Percentiles rank a stretch among this genome's conserved stretches.
phyloP scores from a whole-genome alignment of 2,329 filamentous ascomycete genomes.

The Furcasterigmium sp. region DNA sequence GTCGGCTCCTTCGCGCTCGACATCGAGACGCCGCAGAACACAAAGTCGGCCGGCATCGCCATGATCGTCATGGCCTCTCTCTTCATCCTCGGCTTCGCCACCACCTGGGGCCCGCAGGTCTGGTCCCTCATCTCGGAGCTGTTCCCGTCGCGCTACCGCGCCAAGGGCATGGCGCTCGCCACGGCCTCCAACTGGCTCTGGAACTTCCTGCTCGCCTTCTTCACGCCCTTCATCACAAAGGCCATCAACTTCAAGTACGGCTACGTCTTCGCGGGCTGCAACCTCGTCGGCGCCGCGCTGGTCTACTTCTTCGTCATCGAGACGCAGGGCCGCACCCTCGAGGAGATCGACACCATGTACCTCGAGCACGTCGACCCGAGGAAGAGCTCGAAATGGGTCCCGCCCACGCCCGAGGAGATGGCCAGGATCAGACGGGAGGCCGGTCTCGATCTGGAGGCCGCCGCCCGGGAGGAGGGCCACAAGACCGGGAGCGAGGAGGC shows the following conservation, averaged over 20 bases:
- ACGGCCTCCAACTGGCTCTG: slow-evolving; percentile 63
- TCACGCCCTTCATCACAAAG: slow-evolving; percentile 72
- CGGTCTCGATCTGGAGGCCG: slow-evolving; percentile 29
- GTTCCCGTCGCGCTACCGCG: slow-evolving; percentile 58
- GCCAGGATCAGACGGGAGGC: slow-evolving; percentile 33
- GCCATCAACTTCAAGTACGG: slow-evolving; percentile 70
- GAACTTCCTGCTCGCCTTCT: slow-evolving; percentile 74
- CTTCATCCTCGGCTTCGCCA: slow-evolving; percentile 62
- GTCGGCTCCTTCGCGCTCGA: slow-evolving; percentile 45
- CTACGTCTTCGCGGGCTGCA: slow-evolving; percentile 71
- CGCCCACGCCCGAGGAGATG: slow-evolving; percentile 38
- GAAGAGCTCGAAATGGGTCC: slow-evolving; percentile 52
- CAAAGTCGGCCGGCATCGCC: slow-evolving; percentile 43
- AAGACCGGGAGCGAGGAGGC: background rate
- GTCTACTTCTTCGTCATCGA: slow-evolving; percentile 79
- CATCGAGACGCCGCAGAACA: slow-evolving; percentile 23
- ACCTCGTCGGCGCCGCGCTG: slow-evolving; percentile 56
- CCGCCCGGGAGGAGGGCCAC: no score
- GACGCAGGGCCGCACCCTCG: slow-evolving; percentile 65
- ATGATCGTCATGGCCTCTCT: slow-evolving; percentile 60
- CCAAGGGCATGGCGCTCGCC: slow-evolving; percentile 54
- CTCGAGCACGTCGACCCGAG: slow-evolving; percentile 58
- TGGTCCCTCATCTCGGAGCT: slow-evolving; percentile 63
- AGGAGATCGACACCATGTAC: slow-evolving; percentile 80
- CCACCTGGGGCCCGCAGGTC: slow-evolving; percentile 63